Conservation (phyloP, 2,329 filamentous ascomycete genomes). For the Septoria linicola region DNA sequence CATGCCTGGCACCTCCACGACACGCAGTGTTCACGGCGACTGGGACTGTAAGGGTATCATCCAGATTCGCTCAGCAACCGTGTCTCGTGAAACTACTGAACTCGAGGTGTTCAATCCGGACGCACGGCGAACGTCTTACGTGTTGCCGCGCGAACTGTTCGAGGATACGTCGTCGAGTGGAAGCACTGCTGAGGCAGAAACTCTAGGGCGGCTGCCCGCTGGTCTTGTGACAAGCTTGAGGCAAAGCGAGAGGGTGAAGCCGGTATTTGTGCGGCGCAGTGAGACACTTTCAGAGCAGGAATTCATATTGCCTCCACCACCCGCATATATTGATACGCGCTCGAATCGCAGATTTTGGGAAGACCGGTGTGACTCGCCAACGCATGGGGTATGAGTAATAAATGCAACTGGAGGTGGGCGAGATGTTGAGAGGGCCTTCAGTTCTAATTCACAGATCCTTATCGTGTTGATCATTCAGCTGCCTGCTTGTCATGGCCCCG, state of each 20-base stretch:
- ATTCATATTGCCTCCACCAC: neutral
- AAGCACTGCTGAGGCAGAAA: neutral
- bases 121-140: neutral
- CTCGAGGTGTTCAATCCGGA: slow-evolving; percentile 11
- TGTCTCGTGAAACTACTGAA: slow-evolving; percentile 25
- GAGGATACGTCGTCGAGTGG: slow-evolving; percentile 15
- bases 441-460: too few relatives aligned
- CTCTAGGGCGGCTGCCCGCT: slow-evolving; percentile 23
- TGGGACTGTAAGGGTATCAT: slow-evolving; percentile 30
- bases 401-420: neutral
- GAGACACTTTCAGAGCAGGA: neutral
- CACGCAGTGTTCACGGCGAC: slow-evolving; percentile 14
- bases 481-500: neutral
- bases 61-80: slow-evolving; percentile 32
- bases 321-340: neutral
- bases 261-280: neutral
- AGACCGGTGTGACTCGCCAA: neutral
- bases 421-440: neutral
- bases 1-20: slow-evolving; percentile 26
- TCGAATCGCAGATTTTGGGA: neutral
- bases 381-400: slow-evolving; percentile 5
- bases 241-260: slow-evolving; percentile 1
- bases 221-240: slow-evolving; percentile 1
- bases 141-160: slow-evolving; percentile 3
- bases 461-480: too few relatives aligned